Evolutionary conservation across 306 rosid species (phyloP), one percentile per base, ranked within the genome.

Genomic region (Inga laurina): DNA sequence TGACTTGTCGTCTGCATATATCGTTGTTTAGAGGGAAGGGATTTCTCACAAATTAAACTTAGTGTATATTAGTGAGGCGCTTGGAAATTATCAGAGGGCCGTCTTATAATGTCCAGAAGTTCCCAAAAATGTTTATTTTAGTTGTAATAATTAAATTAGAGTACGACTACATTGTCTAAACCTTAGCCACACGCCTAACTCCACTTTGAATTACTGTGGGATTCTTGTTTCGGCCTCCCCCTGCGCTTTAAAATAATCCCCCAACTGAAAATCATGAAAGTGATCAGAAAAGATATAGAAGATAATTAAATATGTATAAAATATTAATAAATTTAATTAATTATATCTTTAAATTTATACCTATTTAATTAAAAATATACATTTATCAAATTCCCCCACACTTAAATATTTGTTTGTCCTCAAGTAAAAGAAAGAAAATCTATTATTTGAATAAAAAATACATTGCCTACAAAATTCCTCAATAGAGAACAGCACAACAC

Each of bases 1-100:
- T 79, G 72, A 43, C 54, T 79, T 30, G 69, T 56, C 22, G 34
- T 75, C 57, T 57, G 85, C 90, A 88, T 56, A 7, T 86, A 19
- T 86, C 27, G 13, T 77, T 57, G 74, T 76, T 56, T 48, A 27
- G 67, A 59, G 34, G 24, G 59, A 19, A 22, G 27, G 43, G 19
- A 56, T n/a, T 78, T 21, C 24, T 57, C 3, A 75, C 45, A 70
- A 3, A 13, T n/a, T 54, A 72, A 44, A 10, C 19, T 51, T 72
- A 44, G 68, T 71, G 4, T 39, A 15, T 79, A 37, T 14, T 16
- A 67, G 46, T 72, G 79, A 65, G 43, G 52, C 32, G 56, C 75
- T 44, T 41, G 39, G 10, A 10, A 21, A 54, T 75, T 15, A 51
- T 39, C 24, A 71, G 30, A 52, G 27, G 45, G 66, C 32, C 21